A percentile compares a stretch with the other conserved stretches of the same genome.
These are phyloP conservation scores for Paraphaeosphaeria minitans DNA, from an alignment of 2,329 filamentous ascomycete species.

Conservation along the genomic window DNA sequence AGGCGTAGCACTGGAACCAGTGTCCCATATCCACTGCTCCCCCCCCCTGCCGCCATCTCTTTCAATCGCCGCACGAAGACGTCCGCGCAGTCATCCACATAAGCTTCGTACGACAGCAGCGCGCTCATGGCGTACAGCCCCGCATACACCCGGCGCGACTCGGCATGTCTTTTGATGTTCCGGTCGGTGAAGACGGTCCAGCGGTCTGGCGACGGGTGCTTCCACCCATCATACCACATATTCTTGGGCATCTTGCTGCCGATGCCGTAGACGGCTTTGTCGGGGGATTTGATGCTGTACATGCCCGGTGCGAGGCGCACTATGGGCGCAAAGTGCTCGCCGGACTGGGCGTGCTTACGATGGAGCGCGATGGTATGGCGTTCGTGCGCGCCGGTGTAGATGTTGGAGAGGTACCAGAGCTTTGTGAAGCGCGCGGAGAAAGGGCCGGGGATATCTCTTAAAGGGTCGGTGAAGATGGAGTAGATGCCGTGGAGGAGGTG, in stretches of 20 bases:
- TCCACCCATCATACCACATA: conserved; percentile 15
- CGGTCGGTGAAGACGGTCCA: conserved; percentile 46
- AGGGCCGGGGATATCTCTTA: conserved; percentile 18
- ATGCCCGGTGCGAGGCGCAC: conserved; percentile 12
- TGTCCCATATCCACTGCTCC: conserved; percentile 41
- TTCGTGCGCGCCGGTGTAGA: conserved; percentile 13
- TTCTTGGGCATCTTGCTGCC: conserved; percentile 13
- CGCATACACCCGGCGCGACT: conserved; percentile 45
- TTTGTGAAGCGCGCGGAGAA: conserved; percentile 17
- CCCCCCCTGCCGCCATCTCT: conserved; percentile 35
- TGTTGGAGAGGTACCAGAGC: conserved; percentile 20
- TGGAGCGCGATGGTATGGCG: conserved; percentile 21
- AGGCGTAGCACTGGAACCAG: conserved; percentile 50
- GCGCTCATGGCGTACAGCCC: conserved; percentile 46
- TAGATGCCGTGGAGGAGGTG: conserved; percentile 14
- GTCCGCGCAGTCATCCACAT: conserved; percentile 46
- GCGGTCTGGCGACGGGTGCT: conserved; percentile 41
- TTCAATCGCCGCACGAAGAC: conserved; percentile 36
- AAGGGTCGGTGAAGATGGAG: conserved; percentile 11
- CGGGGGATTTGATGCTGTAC: conserved; percentile 10
- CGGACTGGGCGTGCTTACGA: conserved; percentile 7
- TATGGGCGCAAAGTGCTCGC: conserved; percentile 8
- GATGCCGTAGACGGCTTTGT: conserved; percentile 17
- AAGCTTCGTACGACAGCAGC: conserved; percentile 39
- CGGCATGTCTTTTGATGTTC: conserved; percentile 44